Percentiles rank a stretch among this genome's conserved stretches.
Evolutionary conservation across 2,329 filamentous ascomycete species (phyloP).

Genomic region (Fusarium subtropicale): DNA sequence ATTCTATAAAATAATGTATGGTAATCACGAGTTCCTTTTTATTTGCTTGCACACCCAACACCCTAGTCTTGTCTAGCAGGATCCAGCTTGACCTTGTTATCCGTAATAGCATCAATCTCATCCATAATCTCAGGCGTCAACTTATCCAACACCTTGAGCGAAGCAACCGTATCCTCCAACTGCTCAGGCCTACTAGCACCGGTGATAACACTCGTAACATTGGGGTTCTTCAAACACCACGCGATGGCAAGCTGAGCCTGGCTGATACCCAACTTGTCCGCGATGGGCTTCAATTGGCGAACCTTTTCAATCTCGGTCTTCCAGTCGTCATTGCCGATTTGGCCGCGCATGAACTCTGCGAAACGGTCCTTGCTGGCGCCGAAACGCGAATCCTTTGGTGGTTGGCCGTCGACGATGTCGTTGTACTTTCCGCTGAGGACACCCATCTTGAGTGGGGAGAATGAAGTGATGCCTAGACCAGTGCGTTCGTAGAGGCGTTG

Average conservation of each 20-base stretch:
- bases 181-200: constrained; percentile 64
- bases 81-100: constrained; percentile 47
- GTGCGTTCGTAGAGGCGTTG: constrained; percentile 68
- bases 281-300: constrained; percentile 60
- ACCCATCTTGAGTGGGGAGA: constrained; percentile 68
- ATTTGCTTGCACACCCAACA: background rate
- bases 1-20: fast-evolving
- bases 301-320: constrained; percentile 61
- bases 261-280: constrained; percentile 67
- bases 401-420: constrained; percentile 59
- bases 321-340: constrained; percentile 62
- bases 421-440: constrained; percentile 76
- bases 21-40: background rate
- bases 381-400: constrained; percentile 68
- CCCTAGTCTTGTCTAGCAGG: constrained; percentile 43
- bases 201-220: constrained; percentile 65
- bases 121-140: constrained; percentile 62
- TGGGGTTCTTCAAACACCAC: constrained; percentile 66
- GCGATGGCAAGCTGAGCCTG: constrained; percentile 64
- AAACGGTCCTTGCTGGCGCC: constrained; percentile 69
- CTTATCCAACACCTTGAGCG: constrained; percentile 59
- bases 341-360: constrained; percentile 64
- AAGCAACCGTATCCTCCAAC: constrained; percentile 62
- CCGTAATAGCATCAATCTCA: constrained; percentile 61
- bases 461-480: constrained; percentile 71